Base-by-base conservation (phyloP, 306 rosid species). In the Hippophae tibetana region DNA sequence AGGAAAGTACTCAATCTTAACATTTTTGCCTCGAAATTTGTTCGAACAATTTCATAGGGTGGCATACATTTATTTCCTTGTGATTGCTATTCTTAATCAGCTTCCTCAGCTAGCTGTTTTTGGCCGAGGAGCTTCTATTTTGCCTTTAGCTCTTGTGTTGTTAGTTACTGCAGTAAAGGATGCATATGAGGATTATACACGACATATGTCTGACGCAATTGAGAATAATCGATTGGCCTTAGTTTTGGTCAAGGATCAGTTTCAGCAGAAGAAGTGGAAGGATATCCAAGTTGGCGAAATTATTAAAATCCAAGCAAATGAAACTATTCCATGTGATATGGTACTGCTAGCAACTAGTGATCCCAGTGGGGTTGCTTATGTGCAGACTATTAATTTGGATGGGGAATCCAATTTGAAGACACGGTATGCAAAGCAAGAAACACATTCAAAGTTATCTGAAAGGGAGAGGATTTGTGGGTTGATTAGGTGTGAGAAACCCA, bases 371-470 rank as follows among this genome's bases (percentile, higher is more conserved):
- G 83, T 93, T 65, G 97, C 97, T 59, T 93, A 88, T 64, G 84
- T 93, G 65, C 99, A 88, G 76, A 93, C 99, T 2, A 88, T 88
- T 95, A 93, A 93, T 82, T 82, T 93, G 81, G 99, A 93, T 73
- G 99, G 99, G 40, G 99, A 93, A 64, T 88, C 99, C 3, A 93
- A 93, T 80, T 79, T 93, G 81, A 93, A 93, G 77, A 93, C 99
- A 6, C 86, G 99, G 81, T 93, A 78, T 74, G 99, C 99, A 18
- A 78, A 82, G 74, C 99, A 88, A 79, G 99, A 93, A 76, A 82
- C 84, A 1, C 60, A 90, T 66, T 71, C 72, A 27, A 79, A 72
- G 2, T 84, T 93, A 49, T 64, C 80, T 1, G 90, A 85, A 60
- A 78, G 75, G 54, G 68, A 82, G 69, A 58, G 52, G 53, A 70